Evolutionary conservation across 2,329 filamentous ascomycete genomes (phyloP), one percentile per base, ranked within the genome.

Genomic region (Plectosphaerella cucumerina): DNA sequence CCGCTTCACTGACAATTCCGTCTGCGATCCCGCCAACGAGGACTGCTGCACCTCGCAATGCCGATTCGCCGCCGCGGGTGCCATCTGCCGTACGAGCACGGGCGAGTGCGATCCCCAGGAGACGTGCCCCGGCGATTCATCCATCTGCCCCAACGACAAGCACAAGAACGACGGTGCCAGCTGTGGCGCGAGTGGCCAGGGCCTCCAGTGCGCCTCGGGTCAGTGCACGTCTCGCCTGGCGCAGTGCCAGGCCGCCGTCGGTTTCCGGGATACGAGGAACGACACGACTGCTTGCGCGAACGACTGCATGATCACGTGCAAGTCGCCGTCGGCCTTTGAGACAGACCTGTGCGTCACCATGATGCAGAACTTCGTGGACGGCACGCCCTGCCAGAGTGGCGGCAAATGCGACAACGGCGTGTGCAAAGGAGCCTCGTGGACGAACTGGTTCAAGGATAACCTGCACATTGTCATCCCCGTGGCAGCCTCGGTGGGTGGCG

Each of bases 341-440:
- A 56, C 73, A 6, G 80, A 81, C 52, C 76, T 79, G 8, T 96
- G 90, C 68, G 35, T 35, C 20, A 85, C 87, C 53, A 80, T 80
- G 20, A 81, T 95, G 71, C 91, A 97, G 65, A 94, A 95, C 70
- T 97, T 96, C 70, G 75, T 97, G 26, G 94, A 99, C 64, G 94
- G 94, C 17, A 97, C 94, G 1, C 73, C 81, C 2, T 99, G 94
- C 65, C 79, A 84, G 48, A 88, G 87, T 17, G 89, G 90, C 50
- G 94, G 94, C 6, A 77, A 74, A 51, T 99, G 94, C 68, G 65
- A 68, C 48, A 93, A 92, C 60, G 94, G 94, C 42, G 72, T 77
- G 59, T 99, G 94, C 70, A 69, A 79, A 60, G 92, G 90, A 54
- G 75, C 82, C 34, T 85, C 81, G 23, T 78, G 89, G 2, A 77